Percentiles rank a stretch among this genome's conserved stretches.
Evolutionary conservation across 2,329 filamentous ascomycete genomes (phyloP).

Genomic region (Ascochyta lentis): DNA sequence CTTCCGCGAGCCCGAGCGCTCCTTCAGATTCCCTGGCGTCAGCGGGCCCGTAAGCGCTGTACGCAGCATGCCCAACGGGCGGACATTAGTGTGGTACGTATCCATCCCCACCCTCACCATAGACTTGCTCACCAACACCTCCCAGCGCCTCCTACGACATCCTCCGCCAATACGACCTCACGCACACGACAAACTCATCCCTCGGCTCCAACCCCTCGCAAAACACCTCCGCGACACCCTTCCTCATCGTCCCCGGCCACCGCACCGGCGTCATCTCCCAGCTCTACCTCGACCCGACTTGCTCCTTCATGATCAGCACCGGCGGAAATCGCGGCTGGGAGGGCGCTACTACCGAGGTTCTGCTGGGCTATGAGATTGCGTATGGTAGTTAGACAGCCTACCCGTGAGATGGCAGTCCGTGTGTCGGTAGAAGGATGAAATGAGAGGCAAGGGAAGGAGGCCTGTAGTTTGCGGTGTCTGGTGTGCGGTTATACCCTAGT

Average conservation of each 20-base stretch:
- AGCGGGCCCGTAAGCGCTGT: constrained; percentile 90
- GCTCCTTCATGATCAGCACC: constrained; percentile 88
- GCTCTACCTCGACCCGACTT: constrained; percentile 85
- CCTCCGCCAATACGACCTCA: constrained; percentile 87
- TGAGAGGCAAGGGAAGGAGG: too few species aligned
- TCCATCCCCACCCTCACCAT: neutral
- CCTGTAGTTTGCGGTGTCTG: too few species aligned
- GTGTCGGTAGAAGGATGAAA: too few species aligned
- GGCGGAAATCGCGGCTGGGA: constrained; percentile 96
- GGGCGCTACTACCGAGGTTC: constrained; percentile 83
- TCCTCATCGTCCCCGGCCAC: constrained; percentile 93
- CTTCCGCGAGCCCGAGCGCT: constrained; percentile 75
- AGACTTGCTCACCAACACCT: constrained; percentile 13
- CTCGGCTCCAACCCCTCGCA: constrained; percentile 49
- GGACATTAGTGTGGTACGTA: constrained; percentile 82
- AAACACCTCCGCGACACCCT: constrained; percentile 78
- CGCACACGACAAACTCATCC: constrained; percentile 56
- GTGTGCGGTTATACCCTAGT: too few species aligned
- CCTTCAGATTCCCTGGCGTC: constrained; percentile 86
- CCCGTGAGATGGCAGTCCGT: too few species aligned
- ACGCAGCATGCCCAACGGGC: constrained; percentile 87
- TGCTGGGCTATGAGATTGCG: constrained; percentile 92
- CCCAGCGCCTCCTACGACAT: constrained; percentile 88
- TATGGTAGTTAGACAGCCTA: constrained; percentile 38
- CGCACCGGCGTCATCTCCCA: constrained; percentile 86